A percentile compares a stretch with the other conserved stretches of the same genome.
These are phyloP conservation scores for Anacardium occidentale DNA, from an alignment of 345 rosid genomes.

Conservation along the genomic window DNA sequence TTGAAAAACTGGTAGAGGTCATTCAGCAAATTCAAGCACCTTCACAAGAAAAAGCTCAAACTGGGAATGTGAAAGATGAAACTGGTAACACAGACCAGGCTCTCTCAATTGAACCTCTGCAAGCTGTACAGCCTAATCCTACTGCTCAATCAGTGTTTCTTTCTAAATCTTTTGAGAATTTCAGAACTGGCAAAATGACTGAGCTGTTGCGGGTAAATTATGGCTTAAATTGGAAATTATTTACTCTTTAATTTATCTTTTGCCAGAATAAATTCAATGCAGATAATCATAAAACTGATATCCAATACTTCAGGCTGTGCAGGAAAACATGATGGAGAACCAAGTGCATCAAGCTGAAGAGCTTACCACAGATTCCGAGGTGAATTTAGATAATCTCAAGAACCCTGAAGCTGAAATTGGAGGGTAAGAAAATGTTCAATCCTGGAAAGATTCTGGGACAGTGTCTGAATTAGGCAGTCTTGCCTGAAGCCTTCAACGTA, in stretches of 20 bases:
- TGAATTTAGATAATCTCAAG: constrained; percentile 3
- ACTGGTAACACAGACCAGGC: constrained; percentile 37
- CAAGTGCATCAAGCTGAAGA: constrained; percentile 30
- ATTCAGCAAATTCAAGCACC: constrained; percentile 46
- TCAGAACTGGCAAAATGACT: constrained; percentile 74
- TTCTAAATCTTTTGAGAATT: constrained; percentile 51
- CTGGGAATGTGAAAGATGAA: constrained; percentile 29
- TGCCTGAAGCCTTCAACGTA: background rate
- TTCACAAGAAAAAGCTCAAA: constrained; percentile 30
- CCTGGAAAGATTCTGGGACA: constrained; percentile 3
- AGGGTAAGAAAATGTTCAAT: constrained; percentile 17
- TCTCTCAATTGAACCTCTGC: constrained; percentile 66
- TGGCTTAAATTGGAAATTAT: constrained; percentile 2
- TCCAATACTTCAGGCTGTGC: constrained; percentile 59
- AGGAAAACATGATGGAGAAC: constrained; percentile 66
- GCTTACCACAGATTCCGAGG: constrained; percentile 13
- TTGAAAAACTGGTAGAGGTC: constrained; percentile 65
- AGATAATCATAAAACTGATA: background rate
- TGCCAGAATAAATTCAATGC: background rate
- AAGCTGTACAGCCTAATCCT: constrained; percentile 46
- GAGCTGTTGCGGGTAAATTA: constrained; percentile 76
- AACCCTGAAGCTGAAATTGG: constrained; percentile 9
- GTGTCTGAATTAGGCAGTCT: background rate
- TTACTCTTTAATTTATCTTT: background rate
- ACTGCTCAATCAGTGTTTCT: constrained; percentile 34